Evolutionary conservation across 805 yeast species (phyloP).

Genomic region (Wickerhamiella azyma): DNA sequence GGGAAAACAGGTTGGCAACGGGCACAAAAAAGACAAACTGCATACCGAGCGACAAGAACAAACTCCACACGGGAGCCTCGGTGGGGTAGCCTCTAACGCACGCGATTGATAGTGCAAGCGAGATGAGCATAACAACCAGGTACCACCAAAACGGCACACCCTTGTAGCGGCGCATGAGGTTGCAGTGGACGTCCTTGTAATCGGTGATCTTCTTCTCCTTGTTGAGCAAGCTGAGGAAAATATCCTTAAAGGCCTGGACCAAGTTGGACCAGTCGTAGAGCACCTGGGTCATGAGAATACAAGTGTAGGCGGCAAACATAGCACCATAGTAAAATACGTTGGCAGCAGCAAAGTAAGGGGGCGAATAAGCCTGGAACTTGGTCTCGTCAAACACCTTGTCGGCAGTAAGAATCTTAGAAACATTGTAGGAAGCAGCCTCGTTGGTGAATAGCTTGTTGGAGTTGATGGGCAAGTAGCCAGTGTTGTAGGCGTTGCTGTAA

Average conservation of each 20-base stretch:
- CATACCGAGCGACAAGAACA: conserved; percentile 39
- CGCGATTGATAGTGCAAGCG: conserved; percentile 9
- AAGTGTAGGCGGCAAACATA: conserved; percentile 38
- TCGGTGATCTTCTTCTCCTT: conserved; percentile 11
- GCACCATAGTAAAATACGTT: conserved; percentile 40
- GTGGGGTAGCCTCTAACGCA: conserved; percentile 5
- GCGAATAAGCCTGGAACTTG: conserved; percentile 38
- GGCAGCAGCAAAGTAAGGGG: conserved; percentile 46
- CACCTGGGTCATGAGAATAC: conserved; percentile 35
- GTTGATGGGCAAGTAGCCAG: conserved; percentile 31
- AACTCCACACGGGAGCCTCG: conserved; percentile 23
- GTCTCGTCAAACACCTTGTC: conserved; percentile 30
- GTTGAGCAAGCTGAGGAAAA: conserved; percentile 5
- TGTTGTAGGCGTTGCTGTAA: conserved; percentile 32
- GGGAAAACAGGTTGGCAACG: conserved; percentile 46
- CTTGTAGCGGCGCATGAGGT: conserved; percentile 35
- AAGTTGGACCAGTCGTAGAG: conserved; percentile 31
- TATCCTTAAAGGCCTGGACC: conserved; percentile 19
- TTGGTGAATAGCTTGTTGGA: conserved; percentile 38
- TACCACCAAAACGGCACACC: conserved; percentile 46
- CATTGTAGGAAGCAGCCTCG: conserved; percentile 33
- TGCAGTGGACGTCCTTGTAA: conserved; percentile 31
- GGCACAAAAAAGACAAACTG: conserved; percentile 49
- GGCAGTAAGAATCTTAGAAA: conserved; percentile 32
- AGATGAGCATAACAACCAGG: conserved; percentile 25